Evolutionary conservation across 2,329 filamentous ascomycete genomes (phyloP).

Genomic region (Botrytis deweyae): DNA sequence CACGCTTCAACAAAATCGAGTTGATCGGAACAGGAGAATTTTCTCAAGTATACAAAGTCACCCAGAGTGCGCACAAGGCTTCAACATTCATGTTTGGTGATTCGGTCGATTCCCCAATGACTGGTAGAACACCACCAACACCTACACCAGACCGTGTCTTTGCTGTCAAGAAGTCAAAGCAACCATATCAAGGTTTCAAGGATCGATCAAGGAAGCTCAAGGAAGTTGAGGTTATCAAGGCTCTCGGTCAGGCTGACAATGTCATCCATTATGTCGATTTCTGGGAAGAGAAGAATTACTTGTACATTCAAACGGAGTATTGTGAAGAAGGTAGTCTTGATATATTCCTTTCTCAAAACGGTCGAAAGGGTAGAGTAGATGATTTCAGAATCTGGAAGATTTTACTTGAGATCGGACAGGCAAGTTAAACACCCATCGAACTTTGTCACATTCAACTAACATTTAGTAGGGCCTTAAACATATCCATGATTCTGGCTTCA

Average conservation of each 20-base stretch:
- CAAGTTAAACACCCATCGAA: conserved; percentile 48
- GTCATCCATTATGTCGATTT: conserved; percentile 79
- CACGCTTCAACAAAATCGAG: conserved; percentile 78
- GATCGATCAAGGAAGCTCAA: conserved; percentile 82
- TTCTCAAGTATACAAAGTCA: conserved; percentile 84
- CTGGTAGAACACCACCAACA: conserved; percentile 52
- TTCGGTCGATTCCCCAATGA: conserved; percentile 47
- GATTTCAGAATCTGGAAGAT: conserved; percentile 99
- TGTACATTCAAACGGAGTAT: conserved; percentile 97
- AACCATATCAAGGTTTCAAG: conserved; percentile 72
- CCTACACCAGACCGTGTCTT: conserved; percentile 64
- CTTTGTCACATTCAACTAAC: conserved; percentile 26
- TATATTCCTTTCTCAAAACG: conserved; percentile 78
- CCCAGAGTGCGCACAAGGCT: conserved; percentile 43
- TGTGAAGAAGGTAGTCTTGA: conserved; percentile 93
- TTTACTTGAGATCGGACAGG: conserved; percentile 77
- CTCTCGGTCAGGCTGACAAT: conserved; percentile 78
- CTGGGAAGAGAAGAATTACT: conserved; percentile 81
- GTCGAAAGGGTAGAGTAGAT: conserved; percentile 81
- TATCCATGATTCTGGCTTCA: conserved; percentile 84
- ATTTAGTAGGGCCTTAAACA: conserved; percentile 73
- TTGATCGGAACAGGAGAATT: conserved; percentile 87
- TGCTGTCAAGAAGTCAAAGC: conserved; percentile 90
- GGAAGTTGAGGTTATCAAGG: conserved; percentile 77
- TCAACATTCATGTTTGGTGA: conserved; percentile 45